A percentile compares a stretch with the other conserved stretches of the same genome.
phyloP scores from a whole-genome alignment of 805 yeast genomes.

The Saccharomyces kudriavzevii region DNA sequence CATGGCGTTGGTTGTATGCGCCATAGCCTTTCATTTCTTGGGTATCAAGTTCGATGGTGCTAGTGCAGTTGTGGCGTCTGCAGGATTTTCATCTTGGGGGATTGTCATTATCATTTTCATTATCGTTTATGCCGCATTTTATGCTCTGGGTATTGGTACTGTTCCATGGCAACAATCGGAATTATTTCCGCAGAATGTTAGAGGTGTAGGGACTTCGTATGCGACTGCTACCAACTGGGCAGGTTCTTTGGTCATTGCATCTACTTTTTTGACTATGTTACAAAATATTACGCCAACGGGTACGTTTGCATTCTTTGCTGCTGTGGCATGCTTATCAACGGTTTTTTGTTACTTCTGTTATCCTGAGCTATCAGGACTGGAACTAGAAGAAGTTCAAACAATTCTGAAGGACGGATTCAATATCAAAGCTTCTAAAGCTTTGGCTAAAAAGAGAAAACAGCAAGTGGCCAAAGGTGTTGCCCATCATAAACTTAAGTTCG shows the following conservation, averaged over 20 bases:
- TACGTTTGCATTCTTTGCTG: constrained; percentile 86
- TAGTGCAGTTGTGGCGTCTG: constrained; percentile 35
- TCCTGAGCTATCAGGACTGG: constrained; percentile 87
- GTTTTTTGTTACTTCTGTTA: constrained; percentile 73
- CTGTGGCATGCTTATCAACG: constrained; percentile 62
- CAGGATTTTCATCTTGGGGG: constrained; percentile 75
- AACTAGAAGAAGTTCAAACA: constrained; percentile 83
- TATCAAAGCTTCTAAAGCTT: constrained; percentile 52
- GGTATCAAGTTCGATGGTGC: constrained; percentile 49
- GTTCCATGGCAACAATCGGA: constrained; percentile 98
- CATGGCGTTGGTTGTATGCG: constrained; percentile 63
- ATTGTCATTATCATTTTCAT: constrained; percentile 75
- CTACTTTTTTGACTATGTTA: constrained; percentile 91
- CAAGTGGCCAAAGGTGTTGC: constrained; percentile 15
- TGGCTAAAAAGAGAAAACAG: constrained; percentile 42
- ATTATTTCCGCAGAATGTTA: constrained; percentile 84
- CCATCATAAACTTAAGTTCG: constrained; percentile 9
- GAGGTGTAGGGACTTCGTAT: constrained; percentile 85
- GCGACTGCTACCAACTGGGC: constrained; percentile 95
- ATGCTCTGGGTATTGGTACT: constrained; percentile 93
- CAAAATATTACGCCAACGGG: constrained; percentile 91
- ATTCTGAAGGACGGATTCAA: constrained; percentile 80
- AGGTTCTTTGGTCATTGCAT: constrained; percentile 83
- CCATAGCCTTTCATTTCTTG: constrained; percentile 85
- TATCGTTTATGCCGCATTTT: constrained; percentile 80